Conservation (phyloP, 192 early-diverging fungal genomes). For the Backusella mclennaniae region DNA sequence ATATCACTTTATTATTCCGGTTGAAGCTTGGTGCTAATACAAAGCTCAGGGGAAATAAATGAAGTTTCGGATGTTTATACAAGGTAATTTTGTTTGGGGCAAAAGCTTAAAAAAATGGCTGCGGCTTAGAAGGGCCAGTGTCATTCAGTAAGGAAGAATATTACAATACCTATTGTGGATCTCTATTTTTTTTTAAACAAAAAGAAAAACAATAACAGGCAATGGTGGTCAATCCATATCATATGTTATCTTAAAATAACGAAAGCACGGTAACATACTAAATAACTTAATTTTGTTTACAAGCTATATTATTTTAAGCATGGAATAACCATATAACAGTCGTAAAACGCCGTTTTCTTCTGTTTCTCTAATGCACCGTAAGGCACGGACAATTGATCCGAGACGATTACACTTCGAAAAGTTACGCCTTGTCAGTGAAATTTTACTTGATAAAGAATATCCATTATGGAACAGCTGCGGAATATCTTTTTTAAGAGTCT, state of each 20-base stretch:
- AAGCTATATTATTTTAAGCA: neutral
- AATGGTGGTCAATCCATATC: neutral
- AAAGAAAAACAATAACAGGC: neutral
- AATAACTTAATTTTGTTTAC: neutral
- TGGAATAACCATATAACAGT: neutral
- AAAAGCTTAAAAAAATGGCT: neutral
- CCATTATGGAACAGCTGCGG: neutral
- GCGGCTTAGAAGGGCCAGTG: neutral
- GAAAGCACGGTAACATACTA: neutral
- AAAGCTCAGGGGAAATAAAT: neutral
- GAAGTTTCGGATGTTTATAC: neutral
- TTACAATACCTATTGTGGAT: neutral
- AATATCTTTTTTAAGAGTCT: neutral
- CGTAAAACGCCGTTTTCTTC: conserved; percentile 2
- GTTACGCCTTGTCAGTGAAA: neutral
- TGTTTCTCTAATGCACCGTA: neutral
- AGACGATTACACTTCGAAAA: neutral
- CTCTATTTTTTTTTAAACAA: neutral
- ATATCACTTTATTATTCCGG: neutral
- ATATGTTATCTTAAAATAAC: neutral
- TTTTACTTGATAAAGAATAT: neutral
- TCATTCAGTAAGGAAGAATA: neutral
- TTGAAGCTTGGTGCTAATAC: neutral
- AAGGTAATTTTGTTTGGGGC: neutral
- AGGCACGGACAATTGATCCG: conserved; percentile 9